phyloP scores from a whole-genome alignment of 805 yeast species.

The Metschnikowia aberdeeniae region DNA sequence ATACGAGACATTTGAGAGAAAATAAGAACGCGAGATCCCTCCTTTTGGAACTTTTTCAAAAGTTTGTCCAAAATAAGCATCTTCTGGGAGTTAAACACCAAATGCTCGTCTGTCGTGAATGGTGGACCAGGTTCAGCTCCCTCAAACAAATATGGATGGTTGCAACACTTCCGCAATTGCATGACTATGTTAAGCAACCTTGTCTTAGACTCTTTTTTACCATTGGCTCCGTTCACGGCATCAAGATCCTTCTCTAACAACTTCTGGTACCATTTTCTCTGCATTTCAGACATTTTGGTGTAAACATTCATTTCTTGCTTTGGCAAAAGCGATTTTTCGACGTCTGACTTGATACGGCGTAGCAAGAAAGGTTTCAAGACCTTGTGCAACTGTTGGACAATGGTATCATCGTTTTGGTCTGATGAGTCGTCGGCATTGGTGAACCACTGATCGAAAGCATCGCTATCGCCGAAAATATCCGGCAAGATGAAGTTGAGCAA shows the following conservation, averaged over 20 bases:
- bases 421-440: conserved; percentile 37
- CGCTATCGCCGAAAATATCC: conserved; percentile 71
- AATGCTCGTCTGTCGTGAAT: conserved; percentile 78
- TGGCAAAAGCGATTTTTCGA: conserved; percentile 73
- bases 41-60: conserved; percentile 54
- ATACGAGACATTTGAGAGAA: conserved; percentile 83
- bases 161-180: conserved; percentile 83
- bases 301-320: conserved; percentile 72
- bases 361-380: conserved; percentile 71
- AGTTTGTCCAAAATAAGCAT: conserved; percentile 67
- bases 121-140: conserved; percentile 93
- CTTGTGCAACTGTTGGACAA: conserved; percentile 68
- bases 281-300: conserved; percentile 76
- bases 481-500: conserved; percentile 71
- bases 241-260: conserved; percentile 75
- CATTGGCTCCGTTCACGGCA: conserved; percentile 80
- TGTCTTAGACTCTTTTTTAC: conserved; percentile 71
- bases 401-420: conserved; percentile 38
- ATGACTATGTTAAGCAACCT: conserved; percentile 73
- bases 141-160: conserved; percentile 79
- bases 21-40: conserved; percentile 74
- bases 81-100: conserved; percentile 68
- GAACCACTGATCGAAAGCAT: conserved; percentile 75
- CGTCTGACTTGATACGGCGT: conserved; percentile 75
- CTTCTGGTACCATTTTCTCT: conserved; percentile 71